Conservation (phyloP, 306 rosid species). For the Prunus mume region DNA sequence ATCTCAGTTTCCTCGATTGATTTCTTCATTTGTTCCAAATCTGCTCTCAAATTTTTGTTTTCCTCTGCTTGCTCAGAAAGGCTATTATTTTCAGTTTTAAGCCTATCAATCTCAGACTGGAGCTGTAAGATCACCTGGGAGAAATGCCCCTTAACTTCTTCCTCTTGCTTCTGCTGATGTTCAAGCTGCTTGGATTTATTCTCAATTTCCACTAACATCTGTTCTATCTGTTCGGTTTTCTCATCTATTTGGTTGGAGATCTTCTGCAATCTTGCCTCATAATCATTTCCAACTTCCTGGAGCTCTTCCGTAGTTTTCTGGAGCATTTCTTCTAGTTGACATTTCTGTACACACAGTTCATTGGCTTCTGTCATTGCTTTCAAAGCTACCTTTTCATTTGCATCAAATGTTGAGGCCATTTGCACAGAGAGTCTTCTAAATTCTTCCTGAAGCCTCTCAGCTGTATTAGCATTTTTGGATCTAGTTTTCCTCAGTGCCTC, state of each 20-base stretch:
- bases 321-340: conserved; percentile 55
- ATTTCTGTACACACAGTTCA: conserved; percentile 60
- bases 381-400: conserved; percentile 77
- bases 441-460: conserved; percentile 92
- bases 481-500: conserved; percentile 70
- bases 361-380: conserved; percentile 70
- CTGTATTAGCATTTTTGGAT: conserved; percentile 64
- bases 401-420: conserved; percentile 79
- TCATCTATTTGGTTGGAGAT: conserved; percentile 51
- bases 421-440: conserved; percentile 70
- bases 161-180: conserved; percentile 42
- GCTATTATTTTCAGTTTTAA: conserved; percentile 38
- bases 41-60: conserved; percentile 35
- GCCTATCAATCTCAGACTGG: conserved; percentile 57
- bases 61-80: conserved; percentile 47
- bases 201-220: conserved; percentile 56
- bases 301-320: conserved; percentile 53
- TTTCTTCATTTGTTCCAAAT: conserved; percentile 56
- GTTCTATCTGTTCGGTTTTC: conserved; percentile 49
- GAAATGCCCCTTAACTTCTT: conserved; percentile 47
- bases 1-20: conserved; percentile 54
- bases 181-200: conserved; percentile 59
- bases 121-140: conserved; percentile 52
- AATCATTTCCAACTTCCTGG: conserved; percentile 42
- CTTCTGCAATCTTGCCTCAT: conserved; percentile 43